Percentiles rank a stretch among this genome's conserved stretches.
These are phyloP conservation scores for Cenchrus fungigraminus DNA, from an alignment of 176 grass and related monocot species.

Conservation along the genomic window DNA sequence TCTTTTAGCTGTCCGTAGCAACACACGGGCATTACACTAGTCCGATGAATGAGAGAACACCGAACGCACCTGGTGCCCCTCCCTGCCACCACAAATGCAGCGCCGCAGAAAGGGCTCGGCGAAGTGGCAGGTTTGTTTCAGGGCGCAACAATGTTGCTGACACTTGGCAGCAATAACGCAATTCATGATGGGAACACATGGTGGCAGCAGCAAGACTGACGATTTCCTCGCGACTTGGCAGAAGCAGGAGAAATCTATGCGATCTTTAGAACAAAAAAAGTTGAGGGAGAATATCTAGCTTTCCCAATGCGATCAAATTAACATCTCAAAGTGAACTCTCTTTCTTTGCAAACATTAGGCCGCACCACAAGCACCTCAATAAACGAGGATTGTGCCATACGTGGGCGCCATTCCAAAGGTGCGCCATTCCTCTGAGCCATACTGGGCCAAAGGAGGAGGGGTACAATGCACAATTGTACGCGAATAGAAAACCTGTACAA, in stretches of 20 bases:
- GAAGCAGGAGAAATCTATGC: background rate
- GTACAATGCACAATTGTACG: background rate
- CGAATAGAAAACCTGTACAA: constrained; percentile 29
- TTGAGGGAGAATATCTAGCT: background rate
- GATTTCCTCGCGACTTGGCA: background rate
- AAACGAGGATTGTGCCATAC: background rate
- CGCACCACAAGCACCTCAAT: background rate
- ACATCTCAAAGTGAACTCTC: background rate
- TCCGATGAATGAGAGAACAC: too few relatives aligned
- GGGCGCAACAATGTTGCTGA: background rate
- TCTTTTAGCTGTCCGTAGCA: too few relatives aligned
- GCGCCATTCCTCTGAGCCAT: background rate
- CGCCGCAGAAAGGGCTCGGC: background rate
- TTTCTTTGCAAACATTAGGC: constrained; percentile 1
- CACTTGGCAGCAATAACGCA: background rate
- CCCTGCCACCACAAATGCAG: constrained; percentile 20
- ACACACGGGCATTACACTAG: too few relatives aligned
- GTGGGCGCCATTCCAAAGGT: constrained; percentile 10
- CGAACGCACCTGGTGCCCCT: too few relatives aligned
- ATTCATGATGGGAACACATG: background rate
- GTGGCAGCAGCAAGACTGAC: background rate
- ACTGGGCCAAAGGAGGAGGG: constrained; percentile 12
- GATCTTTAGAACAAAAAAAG: background rate
- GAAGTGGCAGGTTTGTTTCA: background rate
- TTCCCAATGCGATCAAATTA: background rate